Base-by-base conservation (phyloP, 2,329 filamentous ascomycete species). In the Claviceps sp. region DNA sequence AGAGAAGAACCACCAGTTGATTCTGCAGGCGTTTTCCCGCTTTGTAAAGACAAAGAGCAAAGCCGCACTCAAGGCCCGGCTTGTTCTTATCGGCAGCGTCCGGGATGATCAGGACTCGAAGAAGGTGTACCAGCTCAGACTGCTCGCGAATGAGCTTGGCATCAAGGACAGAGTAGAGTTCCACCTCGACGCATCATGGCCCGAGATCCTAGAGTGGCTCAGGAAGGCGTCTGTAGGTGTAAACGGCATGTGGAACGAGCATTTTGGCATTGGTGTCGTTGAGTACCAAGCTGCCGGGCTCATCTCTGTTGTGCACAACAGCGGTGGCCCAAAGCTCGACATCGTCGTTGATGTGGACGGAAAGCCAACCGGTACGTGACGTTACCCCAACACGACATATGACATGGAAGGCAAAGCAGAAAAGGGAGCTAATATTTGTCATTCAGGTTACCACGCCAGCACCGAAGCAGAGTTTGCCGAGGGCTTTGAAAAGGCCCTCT, bases 191-290 rank as follows among this genome's bases (percentile, higher is more conserved):
- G 90, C 88, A 0, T 82, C 86, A 26, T 98, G 91, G 89, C 81
- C 86, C 3, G 80, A 88, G 58, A 87, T 98, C 50, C 74, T 96
- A 9, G 77, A 85, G 36, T 89, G 87, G 79, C 73, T 97, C 54
- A 73, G 80, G 50, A 81, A 74, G 55, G 83, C 86, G 4, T 91
- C 82, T 17, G 79, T 98, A 1, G 93, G 93, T 48, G 89, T 95
- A 34, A 98, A 98, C 60, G 88, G 86, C 62, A 98, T 98, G 93
- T 98, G 93, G 91, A 97, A 96, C 65, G 93, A 98, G 71, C 93
- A 98, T 67, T 98, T 98, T 65, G 93, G 93, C 22, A 98, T 98
- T 53, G 93, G 93, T 1, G 90, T 97, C 16, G 93, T 98, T 42
- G 93, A 98, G 72, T 98, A 97, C 64, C 90, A 97, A 65, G 93